Conservation (phyloP, 139 green algal genomes). For the Chlamydomonas sp. region DNA sequence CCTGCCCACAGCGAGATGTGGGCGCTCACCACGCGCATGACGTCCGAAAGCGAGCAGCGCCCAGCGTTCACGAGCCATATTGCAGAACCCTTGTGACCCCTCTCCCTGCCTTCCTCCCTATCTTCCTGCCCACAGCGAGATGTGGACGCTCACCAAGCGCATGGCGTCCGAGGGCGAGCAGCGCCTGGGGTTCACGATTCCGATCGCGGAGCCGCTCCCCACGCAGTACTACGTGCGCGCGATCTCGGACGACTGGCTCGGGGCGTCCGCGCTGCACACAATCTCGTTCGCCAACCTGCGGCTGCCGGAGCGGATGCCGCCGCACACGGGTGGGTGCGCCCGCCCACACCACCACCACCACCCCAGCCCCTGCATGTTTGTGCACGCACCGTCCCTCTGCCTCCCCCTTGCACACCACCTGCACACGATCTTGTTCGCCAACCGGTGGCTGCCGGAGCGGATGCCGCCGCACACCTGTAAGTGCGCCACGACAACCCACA, state of each 20-base stretch:
- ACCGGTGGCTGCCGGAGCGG: conserved; percentile 70
- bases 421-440: conserved; percentile 59
- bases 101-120: background rate
- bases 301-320: conserved; percentile 59
- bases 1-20: conserved; percentile 71
- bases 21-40: conserved; percentile 82
- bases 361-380: too few species aligned
- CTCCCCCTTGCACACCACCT: too few species aligned
- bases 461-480: conserved; percentile 36
- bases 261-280: conserved; percentile 50
- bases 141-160: conserved; percentile 83
- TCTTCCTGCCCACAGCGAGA: conserved; percentile 51
- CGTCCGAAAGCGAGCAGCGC: conserved; percentile 48
- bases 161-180: conserved; percentile 61
- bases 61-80: conserved; percentile 94
- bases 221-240: conserved; percentile 59
- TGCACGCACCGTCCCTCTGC: too few species aligned
- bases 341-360: too few species aligned
- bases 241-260: conserved; percentile 71
- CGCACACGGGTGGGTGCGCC: conserved; percentile 28
- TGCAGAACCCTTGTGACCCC: conserved; percentile 67
- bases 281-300: conserved; percentile 68
- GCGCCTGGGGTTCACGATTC: conserved; percentile 86
- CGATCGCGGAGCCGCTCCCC: conserved; percentile 92
- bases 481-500: too few species aligned